Evolutionary conservation across 148 eudicot species (phyloP).

Genomic region (Rhododendron ovatum): DNA sequence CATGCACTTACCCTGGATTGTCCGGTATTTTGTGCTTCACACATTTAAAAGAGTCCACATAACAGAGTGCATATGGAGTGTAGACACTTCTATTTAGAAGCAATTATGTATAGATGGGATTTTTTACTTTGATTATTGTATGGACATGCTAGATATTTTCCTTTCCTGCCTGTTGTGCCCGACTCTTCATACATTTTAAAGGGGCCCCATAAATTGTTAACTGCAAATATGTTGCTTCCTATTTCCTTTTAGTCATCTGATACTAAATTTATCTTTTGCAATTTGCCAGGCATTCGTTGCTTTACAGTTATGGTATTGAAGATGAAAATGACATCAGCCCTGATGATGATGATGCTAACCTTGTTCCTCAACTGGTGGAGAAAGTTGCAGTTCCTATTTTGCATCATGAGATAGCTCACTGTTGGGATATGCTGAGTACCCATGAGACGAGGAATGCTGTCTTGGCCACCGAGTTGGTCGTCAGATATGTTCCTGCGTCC

Average conservation of each 20-base stretch:
- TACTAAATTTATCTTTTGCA: neutral
- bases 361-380: conserved; percentile 87
- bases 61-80: neutral
- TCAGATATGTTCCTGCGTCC: conserved; percentile 63
- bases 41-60: neutral
- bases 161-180: neutral
- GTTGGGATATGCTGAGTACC: conserved; percentile 91
- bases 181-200: neutral
- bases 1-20: neutral
- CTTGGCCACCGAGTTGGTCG: conserved; percentile 61
- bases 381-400: conserved; percentile 90
- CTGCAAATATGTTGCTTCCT: conserved; percentile 10
- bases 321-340: conserved; percentile 55
- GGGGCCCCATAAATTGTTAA: neutral
- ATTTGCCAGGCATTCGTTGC: conserved; percentile 67
- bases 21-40: neutral
- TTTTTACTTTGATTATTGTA: neutral
- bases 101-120: neutral
- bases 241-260: conserved; percentile 2
- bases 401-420: conserved; percentile 66
- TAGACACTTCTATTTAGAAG: neutral
- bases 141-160: neutral
- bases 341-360: conserved; percentile 84
- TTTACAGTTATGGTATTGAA: conserved; percentile 59
- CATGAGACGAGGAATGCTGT: conserved; percentile 81